Conservation (phyloP, 495 filamentous ascomycete species). For the Xylaria bambusicola region DNA sequence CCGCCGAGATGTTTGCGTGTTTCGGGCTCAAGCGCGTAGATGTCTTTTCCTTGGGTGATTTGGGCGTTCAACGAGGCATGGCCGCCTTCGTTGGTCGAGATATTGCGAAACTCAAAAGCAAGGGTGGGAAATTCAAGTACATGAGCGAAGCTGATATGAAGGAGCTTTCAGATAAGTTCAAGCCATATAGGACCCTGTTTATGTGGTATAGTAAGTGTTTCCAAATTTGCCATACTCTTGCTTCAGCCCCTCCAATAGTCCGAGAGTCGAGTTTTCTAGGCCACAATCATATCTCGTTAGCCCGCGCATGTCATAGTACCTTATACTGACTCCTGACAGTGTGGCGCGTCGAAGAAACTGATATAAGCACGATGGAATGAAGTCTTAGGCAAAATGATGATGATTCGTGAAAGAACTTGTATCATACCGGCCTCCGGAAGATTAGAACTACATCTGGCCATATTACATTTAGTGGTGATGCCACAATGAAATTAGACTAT, state of each 20-base stretch:
- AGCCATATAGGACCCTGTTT: slow-evolving; percentile 72
- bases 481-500: no score
- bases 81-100: slow-evolving; percentile 84
- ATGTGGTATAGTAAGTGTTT: slow-evolving; percentile 31
- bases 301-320: no score
- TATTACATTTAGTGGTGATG: no score
- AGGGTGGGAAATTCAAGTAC: slow-evolving; percentile 95
- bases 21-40: slow-evolving; percentile 91
- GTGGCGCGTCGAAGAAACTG: slow-evolving; percentile 81
- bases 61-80: slow-evolving; percentile 94
- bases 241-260: slow-evolving; percentile 62
- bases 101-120: slow-evolving; percentile 78
- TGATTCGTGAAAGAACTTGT: neutral
- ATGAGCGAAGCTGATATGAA: slow-evolving; percentile 93
- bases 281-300: no score
- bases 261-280: neutral
- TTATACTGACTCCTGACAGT: neutral
- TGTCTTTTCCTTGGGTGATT: slow-evolving; percentile 88
- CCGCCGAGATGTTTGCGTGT: slow-evolving; percentile 95
- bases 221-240: neutral
- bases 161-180: slow-evolving; percentile 75
- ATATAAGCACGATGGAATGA: slow-evolving; percentile 65
- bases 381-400: neutral
- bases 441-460: neutral
- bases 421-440: neutral